Evolutionary conservation across 176 grass and related monocot genomes (phyloP), one percentile per base, ranked within the genome.

Genomic region (Chloris gayana): DNA sequence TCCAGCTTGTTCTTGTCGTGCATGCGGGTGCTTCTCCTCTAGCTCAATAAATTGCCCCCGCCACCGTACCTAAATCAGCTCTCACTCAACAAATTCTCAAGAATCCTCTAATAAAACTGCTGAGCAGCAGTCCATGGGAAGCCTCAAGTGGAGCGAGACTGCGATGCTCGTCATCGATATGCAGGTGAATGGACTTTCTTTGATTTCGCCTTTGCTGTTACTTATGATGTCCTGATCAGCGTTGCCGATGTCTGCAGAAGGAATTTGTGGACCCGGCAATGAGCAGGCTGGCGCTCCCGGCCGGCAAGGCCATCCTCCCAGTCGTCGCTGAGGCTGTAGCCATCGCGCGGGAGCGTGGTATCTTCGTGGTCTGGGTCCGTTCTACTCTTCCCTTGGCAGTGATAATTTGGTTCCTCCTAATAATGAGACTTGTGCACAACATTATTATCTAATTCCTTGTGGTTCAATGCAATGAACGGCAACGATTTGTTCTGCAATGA

Each of bases 81-180:
- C 31, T 39, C 85, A 27, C 74, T 21, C 18, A 22, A 54, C 5
- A 53, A 17, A 51, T 53, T 53, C 17, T 53, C 18, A 19, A 21
- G 18, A 54, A 89, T 82, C 80, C 7, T 26, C 69, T 57, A 73
- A n/a, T n/a, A n/a, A n/a, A 62, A 22, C 32, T 57, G 13, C n/a
- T n/a, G n/a, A n/a, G n/a, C 5, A 41, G 51, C 14, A 74, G 2
- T 1, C 53, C 25, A 81, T 85, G 78, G 86, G 11, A 9, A 21
- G 32, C 61, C 49, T 71, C 32, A 83, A 85, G 6, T 91, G 89
- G 92, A 79, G 45, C 80, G 81, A 91, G 63, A 91, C 92, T 21
- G 89, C 89, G 58, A 69, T 94, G 86, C 92, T 94, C 73, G 86
- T 94, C 54, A 91, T 94, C 77, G 92, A 89, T 69, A 94, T 94